These are phyloP conservation scores for Hansenula sp. DNA, from an alignment of 1,139 yeast species.

Conservation along the genomic window DNA sequence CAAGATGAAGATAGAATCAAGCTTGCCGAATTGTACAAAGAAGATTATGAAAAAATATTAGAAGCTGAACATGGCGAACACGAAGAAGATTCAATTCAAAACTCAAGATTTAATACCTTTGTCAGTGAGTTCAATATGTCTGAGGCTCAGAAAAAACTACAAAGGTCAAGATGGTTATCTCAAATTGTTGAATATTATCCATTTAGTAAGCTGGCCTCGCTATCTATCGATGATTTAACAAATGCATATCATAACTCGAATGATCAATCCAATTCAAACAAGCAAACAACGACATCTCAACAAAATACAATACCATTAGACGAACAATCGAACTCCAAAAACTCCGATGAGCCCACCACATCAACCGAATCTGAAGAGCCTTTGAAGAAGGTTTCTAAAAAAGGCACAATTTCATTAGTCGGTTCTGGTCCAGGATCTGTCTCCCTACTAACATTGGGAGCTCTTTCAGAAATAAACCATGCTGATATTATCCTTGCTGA, in stretches of 20 bases:
- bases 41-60: slow-evolving; percentile 19
- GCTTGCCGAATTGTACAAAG: slow-evolving; percentile 10
- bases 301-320: background rate
- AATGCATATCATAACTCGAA: slow-evolving; percentile 30
- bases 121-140: slow-evolving; percentile 59
- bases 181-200: slow-evolving; percentile 94
- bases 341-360: slow-evolving; percentile 2
- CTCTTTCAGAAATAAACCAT: slow-evolving; percentile 69
- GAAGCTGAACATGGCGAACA: slow-evolving; percentile 41
- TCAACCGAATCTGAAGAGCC: background rate
- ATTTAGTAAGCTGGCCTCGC: slow-evolving; percentile 50
- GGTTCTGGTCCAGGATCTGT: slow-evolving; percentile 96
- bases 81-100: slow-evolving; percentile 70
- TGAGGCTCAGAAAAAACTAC: slow-evolving; percentile 47
- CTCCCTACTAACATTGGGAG: slow-evolving; percentile 80
- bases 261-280: background rate
- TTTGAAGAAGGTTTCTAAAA: slow-evolving; percentile 6
- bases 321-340: slow-evolving; percentile 1
- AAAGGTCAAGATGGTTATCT: slow-evolving; percentile 78
- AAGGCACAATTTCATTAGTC: slow-evolving; percentile 69
- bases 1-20: slow-evolving; percentile 47
- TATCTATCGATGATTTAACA: slow-evolving; percentile 56
- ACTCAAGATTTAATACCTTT: slow-evolving; percentile 53
- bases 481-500: slow-evolving; percentile 90
- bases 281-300: background rate